These are phyloP conservation scores for Aspergillus quadrilineatus DNA, from an alignment of 2,329 filamentous ascomycete species.

Conservation along the genomic window DNA sequence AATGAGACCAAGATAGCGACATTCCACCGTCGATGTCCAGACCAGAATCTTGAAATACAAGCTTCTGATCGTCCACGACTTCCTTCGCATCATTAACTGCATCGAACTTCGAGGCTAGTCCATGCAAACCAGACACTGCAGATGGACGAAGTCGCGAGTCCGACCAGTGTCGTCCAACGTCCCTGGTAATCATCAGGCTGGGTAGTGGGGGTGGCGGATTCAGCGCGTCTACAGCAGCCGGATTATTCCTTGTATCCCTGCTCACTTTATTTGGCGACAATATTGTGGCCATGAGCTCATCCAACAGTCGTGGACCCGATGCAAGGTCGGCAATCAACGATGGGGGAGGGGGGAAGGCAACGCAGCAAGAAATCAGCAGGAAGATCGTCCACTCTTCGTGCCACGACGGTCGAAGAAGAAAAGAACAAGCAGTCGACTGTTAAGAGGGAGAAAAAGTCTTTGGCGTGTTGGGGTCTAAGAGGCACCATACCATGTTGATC, in stretches of 20 bases:
- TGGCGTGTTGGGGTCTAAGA: slow-evolving; percentile 1
- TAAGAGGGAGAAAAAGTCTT: slow-evolving; percentile 6
- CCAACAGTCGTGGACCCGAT: not conserved
- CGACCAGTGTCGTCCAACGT: slow-evolving; percentile 6
- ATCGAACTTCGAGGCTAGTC: slow-evolving; percentile 2
- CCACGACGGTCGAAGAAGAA: not conserved
- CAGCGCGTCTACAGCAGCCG: slow-evolving; percentile 12
- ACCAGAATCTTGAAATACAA: slow-evolving; percentile 1
- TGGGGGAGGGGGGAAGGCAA: not conserved
- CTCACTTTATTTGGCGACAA: slow-evolving; percentile 10
- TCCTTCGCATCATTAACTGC: slow-evolving; percentile 2
- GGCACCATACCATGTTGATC: slow-evolving; percentile 12
- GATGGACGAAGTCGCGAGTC: slow-evolving; percentile 4
- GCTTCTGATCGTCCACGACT: not conserved
- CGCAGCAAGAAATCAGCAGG: slow-evolving; percentile 2
- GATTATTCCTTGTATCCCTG: slow-evolving; percentile 9
- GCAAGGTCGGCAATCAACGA: not conserved
- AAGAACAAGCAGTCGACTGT: not conserved
- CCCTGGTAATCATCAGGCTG: slow-evolving; percentile 10
- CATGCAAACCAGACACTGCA: slow-evolving; percentile 6
- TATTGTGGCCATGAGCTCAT: slow-evolving; percentile 10
- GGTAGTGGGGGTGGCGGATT: slow-evolving; percentile 12
- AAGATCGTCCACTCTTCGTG: not conserved
- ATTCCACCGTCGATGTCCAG: slow-evolving; percentile 1
- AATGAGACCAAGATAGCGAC: slow-evolving; percentile 5